Evolutionary conservation across 176 grass and related monocot genomes (phyloP).

Genomic region (Phyllostachys edulis): DNA sequence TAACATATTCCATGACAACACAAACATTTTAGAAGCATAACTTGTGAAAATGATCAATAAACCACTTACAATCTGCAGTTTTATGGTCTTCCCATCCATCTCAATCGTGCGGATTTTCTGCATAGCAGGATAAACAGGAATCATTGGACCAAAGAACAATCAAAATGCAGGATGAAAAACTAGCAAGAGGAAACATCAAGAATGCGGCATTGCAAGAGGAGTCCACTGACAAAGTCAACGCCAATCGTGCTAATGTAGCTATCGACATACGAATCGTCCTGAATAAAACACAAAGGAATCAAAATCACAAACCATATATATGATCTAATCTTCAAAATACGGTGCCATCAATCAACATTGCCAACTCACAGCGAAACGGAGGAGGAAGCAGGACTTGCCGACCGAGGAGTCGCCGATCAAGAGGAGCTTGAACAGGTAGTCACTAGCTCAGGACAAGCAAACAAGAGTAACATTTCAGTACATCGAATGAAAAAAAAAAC

Average conservation of each 20-base stretch:
- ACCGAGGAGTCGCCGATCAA: slow-evolving; percentile 78
- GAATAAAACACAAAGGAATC: slow-evolving; percentile 16
- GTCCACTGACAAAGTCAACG: slow-evolving; percentile 64
- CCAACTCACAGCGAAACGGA: slow-evolving; percentile 65
- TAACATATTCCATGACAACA: not conserved
- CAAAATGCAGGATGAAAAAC: not conserved
- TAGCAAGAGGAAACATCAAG: not conserved
- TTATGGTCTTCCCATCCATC: slow-evolving; percentile 70
- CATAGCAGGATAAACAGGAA: not conserved
- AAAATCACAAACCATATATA: not conserved
- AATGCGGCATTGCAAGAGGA: not conserved
- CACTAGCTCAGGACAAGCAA: slow-evolving; percentile 18
- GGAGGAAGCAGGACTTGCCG: slow-evolving; percentile 77
- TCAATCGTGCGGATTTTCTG: slow-evolving; percentile 77
- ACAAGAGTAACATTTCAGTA: not conserved
- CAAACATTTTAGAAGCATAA: not conserved
- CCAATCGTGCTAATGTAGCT: slow-evolving; percentile 82
- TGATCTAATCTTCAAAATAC: not conserved
- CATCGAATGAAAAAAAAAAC: no score
- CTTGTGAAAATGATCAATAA: not conserved
- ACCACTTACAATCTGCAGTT: slow-evolving; percentile 72
- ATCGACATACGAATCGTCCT: slow-evolving; percentile 75
- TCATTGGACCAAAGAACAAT: not conserved
- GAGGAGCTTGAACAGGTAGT: slow-evolving; percentile 88
- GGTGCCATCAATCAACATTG: not conserved